Evolutionary conservation across 108 stramenopile species (phyloP).

Genomic region (Halocafeteria seosinensis): DNA sequence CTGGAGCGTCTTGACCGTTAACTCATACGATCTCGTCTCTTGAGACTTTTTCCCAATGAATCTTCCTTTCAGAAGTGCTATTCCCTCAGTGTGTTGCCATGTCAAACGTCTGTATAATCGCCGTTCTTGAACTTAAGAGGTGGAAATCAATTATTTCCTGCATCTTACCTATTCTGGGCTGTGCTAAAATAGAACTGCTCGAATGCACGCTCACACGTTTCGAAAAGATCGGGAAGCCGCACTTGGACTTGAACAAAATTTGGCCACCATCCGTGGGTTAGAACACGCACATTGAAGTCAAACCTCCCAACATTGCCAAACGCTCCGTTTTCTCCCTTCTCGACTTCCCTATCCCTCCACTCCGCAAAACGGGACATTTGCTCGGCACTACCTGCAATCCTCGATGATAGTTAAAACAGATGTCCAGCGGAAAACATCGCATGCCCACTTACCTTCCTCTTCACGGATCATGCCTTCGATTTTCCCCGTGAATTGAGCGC

Average conservation of each 20-base stretch:
- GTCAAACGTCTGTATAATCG: too few relatives aligned
- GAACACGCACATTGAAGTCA: conserved; percentile 73
- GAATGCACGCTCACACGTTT: conserved; percentile 70
- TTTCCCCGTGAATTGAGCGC: conserved; percentile 96
- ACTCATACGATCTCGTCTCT: conserved; percentile 85
- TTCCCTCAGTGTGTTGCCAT: conserved; percentile 68
- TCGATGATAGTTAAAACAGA: too few relatives aligned
- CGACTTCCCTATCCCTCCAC: too few relatives aligned
- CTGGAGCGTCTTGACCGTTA: conserved; percentile 86
- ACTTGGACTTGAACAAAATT: conserved; percentile 75
- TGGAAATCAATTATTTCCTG: too few relatives aligned
- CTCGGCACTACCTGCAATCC: too few relatives aligned
- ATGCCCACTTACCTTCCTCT: too few relatives aligned
- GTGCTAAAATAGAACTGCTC: conserved; percentile 61
- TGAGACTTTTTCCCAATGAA: too few relatives aligned
- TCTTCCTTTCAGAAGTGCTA: conserved; percentile 62
- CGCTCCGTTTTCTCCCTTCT: not conserved
- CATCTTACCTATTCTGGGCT: too few relatives aligned
- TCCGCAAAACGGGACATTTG: too few relatives aligned
- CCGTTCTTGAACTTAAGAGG: too few relatives aligned
- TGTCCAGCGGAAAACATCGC: too few relatives aligned
- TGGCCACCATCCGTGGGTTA: conserved; percentile 97
- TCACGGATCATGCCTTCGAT: conserved; percentile 99
- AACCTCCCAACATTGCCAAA: conserved; percentile 29
- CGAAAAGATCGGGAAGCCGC: conserved; percentile 65